phyloP scores from a whole-genome alignment of 306 rosid species.

The Hippophae tibetana region DNA sequence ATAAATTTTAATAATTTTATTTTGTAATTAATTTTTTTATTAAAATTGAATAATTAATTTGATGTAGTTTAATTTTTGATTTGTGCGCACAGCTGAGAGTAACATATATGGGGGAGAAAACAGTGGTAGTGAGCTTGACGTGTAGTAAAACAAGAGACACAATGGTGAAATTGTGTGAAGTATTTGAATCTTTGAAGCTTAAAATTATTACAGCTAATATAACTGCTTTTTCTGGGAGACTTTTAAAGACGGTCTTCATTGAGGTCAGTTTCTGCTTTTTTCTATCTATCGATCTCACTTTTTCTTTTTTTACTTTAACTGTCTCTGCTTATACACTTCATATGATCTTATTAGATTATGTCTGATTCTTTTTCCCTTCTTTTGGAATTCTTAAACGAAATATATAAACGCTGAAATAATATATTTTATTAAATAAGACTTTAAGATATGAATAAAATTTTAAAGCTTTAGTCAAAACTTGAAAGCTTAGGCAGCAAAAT shows the following conservation, averaged over 20 bases:
- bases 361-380: background rate
- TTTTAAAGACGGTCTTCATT: constrained; percentile 73
- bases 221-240: constrained; percentile 60
- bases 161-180: constrained; percentile 81
- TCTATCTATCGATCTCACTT: background rate
- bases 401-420: too few species aligned
- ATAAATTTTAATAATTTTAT: too few species aligned
- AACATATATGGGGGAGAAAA: constrained; percentile 65
- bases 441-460: too few species aligned
- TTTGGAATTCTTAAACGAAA: too few species aligned
- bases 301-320: background rate
- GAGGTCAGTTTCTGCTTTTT: constrained; percentile 40
- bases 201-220: constrained; percentile 69
- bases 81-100: constrained; percentile 52
- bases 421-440: too few species aligned
- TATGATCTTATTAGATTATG: too few species aligned
- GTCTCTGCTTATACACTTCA: background rate
- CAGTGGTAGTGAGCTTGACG: constrained; percentile 66
- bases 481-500: too few species aligned
- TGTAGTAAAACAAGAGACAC: constrained; percentile 78
- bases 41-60: background rate
- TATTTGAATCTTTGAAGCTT: constrained; percentile 84
- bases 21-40: too few species aligned
- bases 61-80: background rate
- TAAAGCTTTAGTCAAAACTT: too few species aligned